phyloP scores from a whole-genome alignment of 2,329 filamentous ascomycete species.

The Phyllosticta citribraziliensis region DNA sequence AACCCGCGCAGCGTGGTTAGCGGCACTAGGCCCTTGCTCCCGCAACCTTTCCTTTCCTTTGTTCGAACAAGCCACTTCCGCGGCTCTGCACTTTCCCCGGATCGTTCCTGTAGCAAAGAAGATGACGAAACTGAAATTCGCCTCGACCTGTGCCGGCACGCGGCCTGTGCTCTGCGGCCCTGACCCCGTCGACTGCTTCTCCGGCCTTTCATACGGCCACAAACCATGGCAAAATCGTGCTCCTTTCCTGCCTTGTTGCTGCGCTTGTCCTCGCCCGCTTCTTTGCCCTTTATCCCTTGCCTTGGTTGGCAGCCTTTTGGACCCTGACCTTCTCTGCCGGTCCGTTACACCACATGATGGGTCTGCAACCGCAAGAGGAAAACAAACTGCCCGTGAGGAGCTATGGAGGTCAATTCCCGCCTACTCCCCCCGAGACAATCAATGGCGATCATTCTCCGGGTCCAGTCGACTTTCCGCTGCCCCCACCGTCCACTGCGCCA shows the following conservation, averaged over 20 bases:
- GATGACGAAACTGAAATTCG: not conserved
- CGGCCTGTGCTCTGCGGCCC: not conserved
- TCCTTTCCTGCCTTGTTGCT: not conserved
- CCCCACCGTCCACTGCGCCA: constrained; percentile 50
- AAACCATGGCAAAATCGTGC: constrained; percentile 4
- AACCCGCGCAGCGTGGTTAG: not conserved
- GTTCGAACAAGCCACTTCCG: not conserved
- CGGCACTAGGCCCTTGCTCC: not conserved
- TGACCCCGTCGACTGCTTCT: not conserved
- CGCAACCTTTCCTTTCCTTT: no score
- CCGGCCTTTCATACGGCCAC: constrained; percentile 6
- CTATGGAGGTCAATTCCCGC: constrained; percentile 19
- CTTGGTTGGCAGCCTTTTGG: not conserved
- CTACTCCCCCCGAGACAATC: constrained; percentile 28
- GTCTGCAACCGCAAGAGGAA: constrained; percentile 14
- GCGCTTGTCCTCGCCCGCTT: not conserved
- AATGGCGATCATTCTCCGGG: constrained; percentile 38
- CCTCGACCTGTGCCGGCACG: not conserved
- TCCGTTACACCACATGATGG: constrained; percentile 8
- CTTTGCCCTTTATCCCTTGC: not conserved
- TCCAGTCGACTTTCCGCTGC: constrained; percentile 49
- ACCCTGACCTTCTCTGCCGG: not conserved
- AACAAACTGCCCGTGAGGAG: constrained; percentile 15
- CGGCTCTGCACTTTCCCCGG: not conserved
- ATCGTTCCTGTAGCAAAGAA: not conserved